Evolutionary conservation across 2,329 filamentous ascomycete species (phyloP).

Genomic region (Monilinia laxa): DNA sequence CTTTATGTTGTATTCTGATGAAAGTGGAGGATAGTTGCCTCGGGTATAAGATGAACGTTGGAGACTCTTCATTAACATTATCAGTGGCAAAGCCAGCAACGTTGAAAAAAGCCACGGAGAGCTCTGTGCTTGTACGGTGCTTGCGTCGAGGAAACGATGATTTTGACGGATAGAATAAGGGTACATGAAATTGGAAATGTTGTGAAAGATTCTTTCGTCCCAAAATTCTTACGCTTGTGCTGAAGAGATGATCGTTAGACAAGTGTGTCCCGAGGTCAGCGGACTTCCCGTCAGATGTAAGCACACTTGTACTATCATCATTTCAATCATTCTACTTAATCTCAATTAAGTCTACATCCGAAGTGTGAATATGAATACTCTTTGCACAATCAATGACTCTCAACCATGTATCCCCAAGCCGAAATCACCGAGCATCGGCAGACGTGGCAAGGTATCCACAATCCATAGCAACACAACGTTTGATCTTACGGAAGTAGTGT

Average conservation of each 20-base stretch:
- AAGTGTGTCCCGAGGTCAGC: too few species aligned
- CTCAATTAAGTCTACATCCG: background rate
- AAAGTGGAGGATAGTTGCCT: background rate
- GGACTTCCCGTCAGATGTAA: background rate
- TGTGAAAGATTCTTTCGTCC: background rate
- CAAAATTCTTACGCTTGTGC: background rate
- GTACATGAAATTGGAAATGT: background rate
- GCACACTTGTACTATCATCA: slow-evolving; percentile 1
- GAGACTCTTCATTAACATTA: background rate
- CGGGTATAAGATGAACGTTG: background rate
- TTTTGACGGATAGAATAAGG: background rate
- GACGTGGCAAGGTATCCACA: slow-evolving; percentile 18
- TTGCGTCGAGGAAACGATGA: background rate
- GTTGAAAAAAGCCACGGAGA: background rate
- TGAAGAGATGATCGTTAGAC: too few species aligned
- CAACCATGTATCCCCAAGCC: background rate
- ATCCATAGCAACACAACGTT: slow-evolving; percentile 8
- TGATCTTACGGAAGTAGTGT: slow-evolving; percentile 1
- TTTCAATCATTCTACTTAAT: background rate
- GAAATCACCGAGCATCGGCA: background rate
- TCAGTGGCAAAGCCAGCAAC: background rate
- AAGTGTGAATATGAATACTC: background rate
- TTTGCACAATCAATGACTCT: background rate
- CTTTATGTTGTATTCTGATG: background rate
- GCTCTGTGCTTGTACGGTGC: background rate